Base-by-base conservation (phyloP, 2,329 filamentous ascomycete genomes). In the Nigrograna mackinnonii region DNA sequence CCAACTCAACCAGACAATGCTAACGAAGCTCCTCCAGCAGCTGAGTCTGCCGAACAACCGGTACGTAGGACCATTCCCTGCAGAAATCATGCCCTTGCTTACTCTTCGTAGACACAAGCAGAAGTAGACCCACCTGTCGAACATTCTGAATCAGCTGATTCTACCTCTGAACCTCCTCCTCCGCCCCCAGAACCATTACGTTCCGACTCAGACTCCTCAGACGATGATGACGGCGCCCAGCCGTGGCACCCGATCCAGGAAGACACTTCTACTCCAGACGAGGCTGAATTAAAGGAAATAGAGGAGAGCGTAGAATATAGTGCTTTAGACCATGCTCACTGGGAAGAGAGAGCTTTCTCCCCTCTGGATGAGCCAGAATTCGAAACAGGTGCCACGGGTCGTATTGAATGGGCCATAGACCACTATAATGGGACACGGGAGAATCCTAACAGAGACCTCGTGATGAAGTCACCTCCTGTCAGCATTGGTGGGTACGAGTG, bases 341-440 rank as follows among this genome's bases (percentile, higher is more conserved):
- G 80, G 79, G 78, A 84, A 58, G 74, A 74, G 45, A 71, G 75
- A 49, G 77, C 82, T 6, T 83, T 79, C 52, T 68, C 72, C 19
- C 70, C 77, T 3, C 65, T 83, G 6, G 74, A 83, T 5, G 81
- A 85, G 49, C 79, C 80, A 0, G 80, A 84, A 45, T 76, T 81
- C 49, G 67, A 66, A 9, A 74, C 79, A 5, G 62, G 66, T n/a
- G 75, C 76, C 46, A 78, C 73, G 45, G 78, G 79, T 30, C 75
- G 78, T 22, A 74, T 85, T 19, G 75, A 80, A 14, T 85, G 82
- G 82, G 68, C 71, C 35, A 70, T 85, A 32, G 75, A 79, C 22
- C 71, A 74, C 30, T 79, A 83, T 54, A 79, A 83, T 46, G 82
- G 82, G 36, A 84, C 80, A 11, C 77, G 73, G 37, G 79, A 84